Conservation (phyloP, 2,329 filamentous ascomycete species). For the Fulvia fulva region DNA sequence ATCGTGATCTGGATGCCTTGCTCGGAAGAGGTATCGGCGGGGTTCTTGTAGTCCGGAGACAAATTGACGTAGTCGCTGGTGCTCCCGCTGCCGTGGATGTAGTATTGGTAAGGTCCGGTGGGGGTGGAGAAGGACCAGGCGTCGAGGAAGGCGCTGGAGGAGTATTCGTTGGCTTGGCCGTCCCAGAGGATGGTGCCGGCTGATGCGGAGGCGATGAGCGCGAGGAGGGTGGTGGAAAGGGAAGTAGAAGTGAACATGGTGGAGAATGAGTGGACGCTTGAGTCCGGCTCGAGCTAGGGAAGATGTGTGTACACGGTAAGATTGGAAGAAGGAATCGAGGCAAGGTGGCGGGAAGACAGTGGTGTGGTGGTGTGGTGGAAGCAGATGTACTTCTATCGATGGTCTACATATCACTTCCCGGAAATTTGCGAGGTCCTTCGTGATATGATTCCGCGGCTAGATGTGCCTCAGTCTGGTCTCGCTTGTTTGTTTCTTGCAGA, state of each 20-base stretch:
- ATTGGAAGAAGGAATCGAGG: neutral
- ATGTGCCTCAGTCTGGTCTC: neutral
- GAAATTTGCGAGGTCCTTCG: neutral
- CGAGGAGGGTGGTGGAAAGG: slow-evolving; percentile 19
- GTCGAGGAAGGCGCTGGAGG: slow-evolving; percentile 51
- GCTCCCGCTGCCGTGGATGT: slow-evolving; percentile 62
- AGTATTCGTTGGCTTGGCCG: slow-evolving; percentile 61
- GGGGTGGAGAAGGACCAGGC: slow-evolving; percentile 60
- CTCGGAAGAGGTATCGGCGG: slow-evolving; percentile 56
- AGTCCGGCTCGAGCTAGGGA: neutral
- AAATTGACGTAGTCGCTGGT: slow-evolving; percentile 61
- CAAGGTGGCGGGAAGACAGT: neutral
- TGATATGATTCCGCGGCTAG: neutral
- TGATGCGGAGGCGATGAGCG: slow-evolving; percentile 28
- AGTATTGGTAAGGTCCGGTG: slow-evolving; percentile 69
- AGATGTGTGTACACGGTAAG: neutral
- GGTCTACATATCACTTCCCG: neutral
- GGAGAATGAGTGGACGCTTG: slow-evolving; percentile 14
- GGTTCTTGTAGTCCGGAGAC: slow-evolving; percentile 59
- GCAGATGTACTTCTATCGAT: neutral
- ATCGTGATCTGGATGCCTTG: slow-evolving; percentile 69
- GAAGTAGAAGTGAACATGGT: slow-evolving; percentile 21
- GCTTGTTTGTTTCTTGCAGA: slow-evolving; percentile 1
- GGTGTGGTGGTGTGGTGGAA: neutral
- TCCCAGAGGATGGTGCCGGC: slow-evolving; percentile 57